Percentiles rank a stretch among this genome's conserved stretches.
phyloP scores from a whole-genome alignment of 1,284 basidiomycete species.

The Ganoderma boninense region DNA sequence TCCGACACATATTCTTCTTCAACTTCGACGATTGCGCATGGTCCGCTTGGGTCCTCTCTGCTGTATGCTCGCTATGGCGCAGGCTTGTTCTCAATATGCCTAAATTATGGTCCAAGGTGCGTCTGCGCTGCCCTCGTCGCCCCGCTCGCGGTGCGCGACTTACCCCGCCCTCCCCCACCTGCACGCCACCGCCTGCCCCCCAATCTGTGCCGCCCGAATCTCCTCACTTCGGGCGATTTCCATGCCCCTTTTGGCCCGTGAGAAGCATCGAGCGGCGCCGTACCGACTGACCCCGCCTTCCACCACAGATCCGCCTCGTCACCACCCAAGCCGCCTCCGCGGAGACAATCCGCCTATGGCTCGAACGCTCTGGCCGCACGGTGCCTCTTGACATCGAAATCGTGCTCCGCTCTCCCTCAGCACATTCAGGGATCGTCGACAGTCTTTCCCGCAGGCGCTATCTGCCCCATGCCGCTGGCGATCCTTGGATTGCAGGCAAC shows the following conservation, averaged over 20 bases:
- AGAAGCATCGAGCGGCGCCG: conserved; percentile 17
- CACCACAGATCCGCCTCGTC: conserved; percentile 69
- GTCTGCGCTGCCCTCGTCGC: conserved; percentile 33
- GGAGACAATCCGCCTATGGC: conserved; percentile 81
- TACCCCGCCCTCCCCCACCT: background rate
- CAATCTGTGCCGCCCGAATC: background rate
- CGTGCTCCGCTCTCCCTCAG: conserved; percentile 59
- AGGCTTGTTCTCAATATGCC: conserved; percentile 69
- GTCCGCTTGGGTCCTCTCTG: conserved; percentile 73
- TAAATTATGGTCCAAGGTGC: conserved; percentile 76
- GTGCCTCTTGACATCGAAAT: conserved; percentile 82
- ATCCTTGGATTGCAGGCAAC: conserved; percentile 31
- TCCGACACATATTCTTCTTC: conserved; percentile 70
- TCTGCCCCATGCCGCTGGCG: conserved; percentile 32
- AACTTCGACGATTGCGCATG: conserved; percentile 73
- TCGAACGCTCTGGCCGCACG: conserved; percentile 74
- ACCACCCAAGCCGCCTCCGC: conserved; percentile 73
- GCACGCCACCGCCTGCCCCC: conserved; percentile 4
- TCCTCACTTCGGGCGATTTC: conserved; percentile 6
- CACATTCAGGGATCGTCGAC: conserved; percentile 22
- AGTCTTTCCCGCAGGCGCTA: conserved; percentile 37
- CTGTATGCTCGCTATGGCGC: conserved; percentile 71
- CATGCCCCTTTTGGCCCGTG: conserved; percentile 18
- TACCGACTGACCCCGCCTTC: conserved; percentile 18
- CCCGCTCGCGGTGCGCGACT: conserved; percentile 13